Base-by-base conservation (phyloP, 306 rosid species). In the Parietaria judaica region DNA sequence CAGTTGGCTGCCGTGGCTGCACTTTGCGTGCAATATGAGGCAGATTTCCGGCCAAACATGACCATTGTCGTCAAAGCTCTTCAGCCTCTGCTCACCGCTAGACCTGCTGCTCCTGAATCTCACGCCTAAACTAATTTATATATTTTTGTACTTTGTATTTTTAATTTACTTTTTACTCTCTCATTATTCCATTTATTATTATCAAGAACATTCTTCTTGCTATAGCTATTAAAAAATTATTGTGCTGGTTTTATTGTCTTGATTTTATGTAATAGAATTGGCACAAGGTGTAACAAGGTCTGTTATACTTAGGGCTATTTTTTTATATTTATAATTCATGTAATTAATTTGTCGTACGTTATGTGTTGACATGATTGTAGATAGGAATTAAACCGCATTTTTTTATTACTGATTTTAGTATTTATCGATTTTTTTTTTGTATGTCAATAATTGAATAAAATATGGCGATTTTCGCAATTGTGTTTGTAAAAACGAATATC, bases 1-100 rank as follows among this genome's bases (percentile, higher is more conserved):
- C 75, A 92, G 98, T 84, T 92, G 84, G 98, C 98, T 60, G 98
- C 98, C 15, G 98, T 92, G 39, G 96, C 98, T 74, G 98, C 98
- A 61, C 80, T 92, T 38, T 92, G 98, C 76, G 98, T 92, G 66
- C 98, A 92, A 51, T 92, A 92, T 65, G 98, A 92, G 73, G 95
- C 95, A n/a, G 98, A 92, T 63, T 92, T 92, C 73, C 57, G 98
- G 74, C 98, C 98, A 67, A 92, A 92, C 71, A 92, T 92, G 98
- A 92, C 96, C 0, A 92, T 92, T 64, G 98, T 92, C 45, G 98
- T 92, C 35, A 92, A 88, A 80, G 98, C 98, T 64, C 81, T 92
- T 5, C 98, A 92, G 61, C 98, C 98, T 57, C 96, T 92, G 67
- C 86, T 92, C 55, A 88, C 86, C 76, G 63, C 94, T 48, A 92